Percentiles rank a stretch among this genome's conserved stretches.
Evolutionary conservation across 768 basidiomycete species (phyloP).

Genomic region (Boletus coccyginus): DNA sequence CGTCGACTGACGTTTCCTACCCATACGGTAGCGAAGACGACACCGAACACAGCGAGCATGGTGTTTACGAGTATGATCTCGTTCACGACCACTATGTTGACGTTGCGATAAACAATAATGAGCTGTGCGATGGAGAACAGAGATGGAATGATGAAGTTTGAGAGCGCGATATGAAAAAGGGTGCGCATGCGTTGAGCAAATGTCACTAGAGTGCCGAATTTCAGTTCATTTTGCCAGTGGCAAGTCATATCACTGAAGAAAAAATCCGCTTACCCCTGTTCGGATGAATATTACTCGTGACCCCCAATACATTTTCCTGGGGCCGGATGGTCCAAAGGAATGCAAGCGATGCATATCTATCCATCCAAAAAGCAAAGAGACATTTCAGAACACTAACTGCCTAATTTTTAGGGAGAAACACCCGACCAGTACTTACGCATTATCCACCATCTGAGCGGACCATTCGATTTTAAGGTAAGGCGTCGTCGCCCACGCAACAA

Average conservation of each 20-base stretch:
- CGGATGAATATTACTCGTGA: conserved; percentile 19
- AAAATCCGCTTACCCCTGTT: not conserved
- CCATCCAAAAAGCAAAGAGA: not conserved
- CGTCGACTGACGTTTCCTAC: conserved; percentile 10
- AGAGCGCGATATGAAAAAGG: conserved; percentile 30
- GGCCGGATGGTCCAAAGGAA: conserved; percentile 30
- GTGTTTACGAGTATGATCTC: conserved; percentile 29
- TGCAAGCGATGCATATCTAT: conserved; percentile 24
- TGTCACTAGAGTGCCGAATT: conserved; percentile 6
- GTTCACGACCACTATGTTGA: conserved; percentile 22
- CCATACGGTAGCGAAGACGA: conserved; percentile 35
- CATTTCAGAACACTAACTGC: not conserved
- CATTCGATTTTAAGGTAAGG: conserved; percentile 35
- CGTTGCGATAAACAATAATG: conserved; percentile 27
- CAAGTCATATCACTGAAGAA: not conserved
- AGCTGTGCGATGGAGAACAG: conserved; percentile 31
- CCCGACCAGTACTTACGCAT: conserved; percentile 18
- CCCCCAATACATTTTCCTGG: conserved; percentile 7
- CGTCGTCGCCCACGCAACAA: conserved; percentile 17
- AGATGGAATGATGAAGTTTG: conserved; percentile 33
- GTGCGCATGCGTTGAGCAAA: conserved; percentile 23
- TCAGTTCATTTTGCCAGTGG: not conserved
- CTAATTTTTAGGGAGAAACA: not conserved
- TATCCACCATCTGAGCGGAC: conserved; percentile 30
- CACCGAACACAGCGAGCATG: conserved; percentile 32